Conservation (phyloP, 228 moss, liverwort and hornwort species). For the Sphagnum magellanicum region DNA sequence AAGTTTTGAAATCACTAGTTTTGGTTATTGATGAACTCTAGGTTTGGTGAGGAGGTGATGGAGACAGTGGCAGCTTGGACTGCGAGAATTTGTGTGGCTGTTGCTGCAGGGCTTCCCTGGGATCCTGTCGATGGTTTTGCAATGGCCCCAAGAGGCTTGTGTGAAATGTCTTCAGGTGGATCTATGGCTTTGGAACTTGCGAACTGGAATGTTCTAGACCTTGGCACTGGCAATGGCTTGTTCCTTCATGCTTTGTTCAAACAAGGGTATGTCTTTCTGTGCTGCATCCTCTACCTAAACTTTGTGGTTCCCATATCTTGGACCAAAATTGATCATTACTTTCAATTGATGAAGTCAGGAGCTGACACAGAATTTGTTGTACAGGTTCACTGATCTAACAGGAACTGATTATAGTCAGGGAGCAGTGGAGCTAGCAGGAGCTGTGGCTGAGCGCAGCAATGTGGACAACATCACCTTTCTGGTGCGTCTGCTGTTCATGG, state of each 20-base stretch:
- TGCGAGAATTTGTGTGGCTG: conserved; percentile 66
- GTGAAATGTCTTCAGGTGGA: conserved; percentile 25
- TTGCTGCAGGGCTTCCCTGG: conserved; percentile 53
- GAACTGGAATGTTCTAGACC: conserved; percentile 80
- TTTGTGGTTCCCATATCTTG: background rate
- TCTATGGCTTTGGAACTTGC: conserved; percentile 44
- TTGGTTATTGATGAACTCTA: conserved; percentile 12
- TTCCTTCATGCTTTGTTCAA: conserved; percentile 81
- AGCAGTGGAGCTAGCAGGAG: conserved; percentile 80
- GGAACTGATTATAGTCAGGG: conserved; percentile 89
- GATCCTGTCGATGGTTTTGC: conserved; percentile 32
- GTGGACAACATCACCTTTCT: conserved; percentile 53
- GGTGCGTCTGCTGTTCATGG: conserved; percentile 29
- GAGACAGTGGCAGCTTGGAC: conserved; percentile 91
- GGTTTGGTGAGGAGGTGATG: conserved; percentile 96
- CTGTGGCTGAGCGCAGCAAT: conserved; percentile 66
- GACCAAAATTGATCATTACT: too few species aligned
- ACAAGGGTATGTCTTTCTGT: conserved; percentile 60
- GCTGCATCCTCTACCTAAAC: conserved; percentile 2
- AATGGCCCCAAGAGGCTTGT: conserved; percentile 28
- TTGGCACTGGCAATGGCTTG: conserved; percentile 95
- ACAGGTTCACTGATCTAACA: conserved; percentile 81
- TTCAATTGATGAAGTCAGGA: too few species aligned
- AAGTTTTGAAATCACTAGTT: too few species aligned
- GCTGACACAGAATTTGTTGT: background rate